A percentile compares a stretch with the other conserved stretches of the same genome.
These are phyloP conservation scores for Saccharomycopsis babjevae DNA, from an alignment of 805 yeast genomes.

Conservation along the genomic window DNA sequence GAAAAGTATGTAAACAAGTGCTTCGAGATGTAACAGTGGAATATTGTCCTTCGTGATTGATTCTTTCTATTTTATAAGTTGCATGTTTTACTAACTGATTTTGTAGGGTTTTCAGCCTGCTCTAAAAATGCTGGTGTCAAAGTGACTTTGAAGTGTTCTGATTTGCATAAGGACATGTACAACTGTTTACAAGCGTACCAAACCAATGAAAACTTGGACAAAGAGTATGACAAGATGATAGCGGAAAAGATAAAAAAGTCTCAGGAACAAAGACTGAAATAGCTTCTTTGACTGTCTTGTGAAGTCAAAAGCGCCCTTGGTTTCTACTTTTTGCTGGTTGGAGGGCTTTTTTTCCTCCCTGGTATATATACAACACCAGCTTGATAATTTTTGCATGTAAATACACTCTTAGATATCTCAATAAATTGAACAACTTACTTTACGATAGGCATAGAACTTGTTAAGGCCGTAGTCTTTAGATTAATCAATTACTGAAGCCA, in stretches of 20 bases:
- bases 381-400: too few relatives aligned
- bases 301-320: too few relatives aligned
- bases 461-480: too few relatives aligned
- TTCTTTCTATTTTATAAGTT: conserved; percentile 37
- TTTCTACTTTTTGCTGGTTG: too few relatives aligned
- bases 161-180: conserved; percentile 46
- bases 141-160: conserved; percentile 56
- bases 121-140: conserved; percentile 52
- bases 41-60: too few relatives aligned
- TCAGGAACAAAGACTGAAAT: conserved; percentile 9
- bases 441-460: too few relatives aligned
- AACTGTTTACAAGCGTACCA: conserved; percentile 56
- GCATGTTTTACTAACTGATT: conserved; percentile 53
- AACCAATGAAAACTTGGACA: conserved; percentile 53
- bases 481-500: too few relatives aligned
- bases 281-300: background rate
- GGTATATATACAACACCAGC: too few relatives aligned
- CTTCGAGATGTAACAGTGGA: too few relatives aligned
- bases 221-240: conserved; percentile 55
- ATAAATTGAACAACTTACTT: too few relatives aligned
- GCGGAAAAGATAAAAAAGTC: conserved; percentile 35
- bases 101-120: conserved; percentile 67
- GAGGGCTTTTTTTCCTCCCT: too few relatives aligned
- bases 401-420: too few relatives aligned
- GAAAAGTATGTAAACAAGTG: conserved; percentile 52